Evolutionary conservation across 345 rosid species (phyloP).

Genomic region (Carallia pectinifolia): DNA sequence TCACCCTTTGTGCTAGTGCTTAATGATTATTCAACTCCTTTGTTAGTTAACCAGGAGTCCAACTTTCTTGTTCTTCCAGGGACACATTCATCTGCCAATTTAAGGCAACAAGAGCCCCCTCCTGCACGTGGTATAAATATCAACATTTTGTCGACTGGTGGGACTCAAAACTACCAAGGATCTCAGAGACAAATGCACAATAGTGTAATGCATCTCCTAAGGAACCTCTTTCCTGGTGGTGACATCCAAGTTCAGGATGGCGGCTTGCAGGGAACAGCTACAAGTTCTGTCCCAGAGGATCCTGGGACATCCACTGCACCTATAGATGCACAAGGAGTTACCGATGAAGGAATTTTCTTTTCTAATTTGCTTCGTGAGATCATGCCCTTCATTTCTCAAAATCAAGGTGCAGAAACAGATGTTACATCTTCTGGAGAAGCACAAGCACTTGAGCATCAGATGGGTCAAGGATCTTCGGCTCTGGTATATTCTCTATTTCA

Average conservation of each 20-base stretch:
- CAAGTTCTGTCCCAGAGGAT: conserved; percentile 33
- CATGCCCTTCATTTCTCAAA: conserved; percentile 55
- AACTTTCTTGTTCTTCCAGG: conserved; percentile 30
- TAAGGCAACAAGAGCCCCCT: conserved; percentile 38
- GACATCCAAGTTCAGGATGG: conserved; percentile 51
- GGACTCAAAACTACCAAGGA: conserved; percentile 42
- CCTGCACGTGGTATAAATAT: conserved; percentile 35
- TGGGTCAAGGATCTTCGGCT: conserved; percentile 26
- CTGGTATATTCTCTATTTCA: conserved; percentile 25
- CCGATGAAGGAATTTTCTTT: conserved; percentile 57
- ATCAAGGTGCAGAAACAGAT: conserved; percentile 24
- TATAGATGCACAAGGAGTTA: conserved; percentile 36
- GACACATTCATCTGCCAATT: conserved; percentile 32
- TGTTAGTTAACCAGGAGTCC: neutral
- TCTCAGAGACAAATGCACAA: conserved; percentile 42
- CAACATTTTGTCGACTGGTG: conserved; percentile 40
- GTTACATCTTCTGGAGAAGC: conserved; percentile 28
- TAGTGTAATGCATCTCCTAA: conserved; percentile 48
- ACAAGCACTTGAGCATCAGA: conserved; percentile 2
- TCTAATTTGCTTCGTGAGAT: conserved; percentile 65
- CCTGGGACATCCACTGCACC: conserved; percentile 26
- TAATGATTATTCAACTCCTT: neutral
- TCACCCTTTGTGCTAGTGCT: neutral
- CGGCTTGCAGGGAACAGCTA: conserved; percentile 28
- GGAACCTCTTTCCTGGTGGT: conserved; percentile 54